A percentile compares a stretch with the other conserved stretches of the same genome.
These are phyloP conservation scores for Acrasis kona DNA, from an alignment of 78 protist genomes.

Conservation along the genomic window DNA sequence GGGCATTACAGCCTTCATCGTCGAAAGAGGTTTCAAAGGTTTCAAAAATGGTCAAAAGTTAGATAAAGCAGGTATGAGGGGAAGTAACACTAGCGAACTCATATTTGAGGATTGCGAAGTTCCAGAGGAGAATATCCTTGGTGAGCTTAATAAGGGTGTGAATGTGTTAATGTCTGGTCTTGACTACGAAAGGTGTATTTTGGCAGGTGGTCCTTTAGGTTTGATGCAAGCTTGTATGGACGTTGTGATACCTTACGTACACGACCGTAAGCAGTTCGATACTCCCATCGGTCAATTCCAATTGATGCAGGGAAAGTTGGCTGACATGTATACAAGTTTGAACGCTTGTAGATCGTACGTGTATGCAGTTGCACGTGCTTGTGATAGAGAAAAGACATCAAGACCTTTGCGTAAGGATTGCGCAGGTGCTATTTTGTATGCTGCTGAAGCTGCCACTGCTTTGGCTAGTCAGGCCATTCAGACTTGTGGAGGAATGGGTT, in stretches of 20 bases:
- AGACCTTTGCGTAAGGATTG: constrained; percentile 35
- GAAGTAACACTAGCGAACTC: constrained; percentile 79
- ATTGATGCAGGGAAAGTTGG: constrained; percentile 81
- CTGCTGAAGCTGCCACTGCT: constrained; percentile 78
- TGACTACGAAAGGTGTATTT: constrained; percentile 74
- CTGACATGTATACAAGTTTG: constrained; percentile 77
- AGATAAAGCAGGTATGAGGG: constrained; percentile 95
- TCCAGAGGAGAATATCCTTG: constrained; percentile 73
- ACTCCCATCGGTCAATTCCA: constrained; percentile 64
- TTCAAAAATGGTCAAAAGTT: constrained; percentile 75
- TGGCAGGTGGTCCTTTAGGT: constrained; percentile 84
- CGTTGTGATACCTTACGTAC: constrained; percentile 62
- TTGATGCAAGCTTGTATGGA: constrained; percentile 78
- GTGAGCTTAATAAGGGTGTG: constrained; percentile 64
- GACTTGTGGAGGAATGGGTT: constrained; percentile 86
- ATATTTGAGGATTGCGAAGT: constrained; percentile 43
- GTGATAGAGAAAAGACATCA: constrained; percentile 38
- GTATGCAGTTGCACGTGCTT: constrained; percentile 58
- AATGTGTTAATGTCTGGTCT: constrained; percentile 82
- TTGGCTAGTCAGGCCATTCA: constrained; percentile 80
- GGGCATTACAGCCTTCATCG: constrained; percentile 63
- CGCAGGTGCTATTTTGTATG: constrained; percentile 63
- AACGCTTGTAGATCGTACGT: constrained; percentile 57
- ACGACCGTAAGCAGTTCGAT: constrained; percentile 75
- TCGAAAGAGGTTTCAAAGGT: constrained; percentile 64